Conservation (phyloP, 257 asterid genomes). For the Striga asiatica region DNA sequence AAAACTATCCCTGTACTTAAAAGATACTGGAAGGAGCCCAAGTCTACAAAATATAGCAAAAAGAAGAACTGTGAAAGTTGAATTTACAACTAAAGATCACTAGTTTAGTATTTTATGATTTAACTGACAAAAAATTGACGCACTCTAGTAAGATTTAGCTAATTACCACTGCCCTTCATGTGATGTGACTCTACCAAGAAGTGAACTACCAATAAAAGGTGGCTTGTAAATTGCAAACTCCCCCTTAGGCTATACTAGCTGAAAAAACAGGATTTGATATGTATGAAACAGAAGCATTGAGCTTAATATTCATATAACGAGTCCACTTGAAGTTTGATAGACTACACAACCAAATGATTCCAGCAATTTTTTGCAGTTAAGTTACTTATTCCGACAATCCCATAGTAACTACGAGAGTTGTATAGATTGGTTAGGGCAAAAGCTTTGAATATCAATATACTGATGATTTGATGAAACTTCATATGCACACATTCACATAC, state of each 20-base stretch:
- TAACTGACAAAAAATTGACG: neutral
- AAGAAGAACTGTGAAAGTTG: neutral
- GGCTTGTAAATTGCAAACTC: neutral
- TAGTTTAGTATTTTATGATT: neutral
- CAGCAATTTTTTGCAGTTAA: too few relatives aligned
- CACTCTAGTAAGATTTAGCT: neutral
- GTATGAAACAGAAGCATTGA: neutral
- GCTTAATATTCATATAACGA: too few relatives aligned
- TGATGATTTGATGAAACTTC: too few relatives aligned
- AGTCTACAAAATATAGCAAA: conserved; percentile 4
- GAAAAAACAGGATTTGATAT: neutral
- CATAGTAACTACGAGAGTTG: too few relatives aligned
- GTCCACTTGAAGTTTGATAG: too few relatives aligned
- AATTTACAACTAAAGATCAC: neutral
- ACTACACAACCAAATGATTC: too few relatives aligned
- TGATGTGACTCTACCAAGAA: neutral
- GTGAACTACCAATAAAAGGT: neutral
- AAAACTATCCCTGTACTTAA: conserved; percentile 21
- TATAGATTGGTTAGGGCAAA: too few relatives aligned
- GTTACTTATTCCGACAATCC: too few relatives aligned
- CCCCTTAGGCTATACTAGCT: neutral
- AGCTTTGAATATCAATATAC: too few relatives aligned
- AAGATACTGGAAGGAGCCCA: neutral
- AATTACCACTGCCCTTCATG: neutral
- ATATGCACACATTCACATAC: too few relatives aligned